Base-by-base conservation (phyloP, 2,329 filamentous ascomycete genomes). In the Fusarium tricinctum region DNA sequence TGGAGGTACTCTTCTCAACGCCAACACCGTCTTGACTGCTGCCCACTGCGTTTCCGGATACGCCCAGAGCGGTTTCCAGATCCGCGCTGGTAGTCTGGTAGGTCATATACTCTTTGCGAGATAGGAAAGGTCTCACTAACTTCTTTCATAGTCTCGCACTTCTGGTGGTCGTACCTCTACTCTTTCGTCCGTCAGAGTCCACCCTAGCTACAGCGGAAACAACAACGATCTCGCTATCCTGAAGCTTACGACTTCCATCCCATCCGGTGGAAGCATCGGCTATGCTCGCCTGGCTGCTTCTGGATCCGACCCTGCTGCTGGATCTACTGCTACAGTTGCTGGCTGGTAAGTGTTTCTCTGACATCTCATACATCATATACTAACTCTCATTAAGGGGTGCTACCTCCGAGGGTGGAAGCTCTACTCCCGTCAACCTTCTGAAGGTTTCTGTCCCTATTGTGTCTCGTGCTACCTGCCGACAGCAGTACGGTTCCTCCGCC, bases 381-480 rank as follows among this genome's bases (percentile, higher is more conserved):
- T 64, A 22, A 62, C 40, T 23, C 23, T 12, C 15, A 26, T 0
- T 26, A 4, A 74, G 73, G 75, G 75, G 75, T 8, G 44, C 53
- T 38, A 72, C 71, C n/a, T 51, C 52, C 10, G 46, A 74, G 47
- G 63, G 66, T 30, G 43, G 63, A 26, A 7, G 32, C 3, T 49
- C 19, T 20, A 32, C 66, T 13, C 69, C 75, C 45, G 26, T 51
- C 15, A 57, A 47, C 23, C 68, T 78, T 17, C 59, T 64, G 42
- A 77, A 78, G 75, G 76, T 78, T 38, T 63, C 70, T 15, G 73
- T 78, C 8, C 76, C 76, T 17, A 65, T 77, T 32, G 54, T 78
- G 58, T 59, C 63, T 45, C 76, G 76, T 45, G 23, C 69, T 22
- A 63, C 67, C 17, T 78, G 76, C 69, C 58, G 65, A 39, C 6